Percentiles rank a stretch among this genome's conserved stretches.
Evolutionary conservation across 2,329 filamentous ascomycete genomes (phyloP).

Genomic region (Fusarium luffae): DNA sequence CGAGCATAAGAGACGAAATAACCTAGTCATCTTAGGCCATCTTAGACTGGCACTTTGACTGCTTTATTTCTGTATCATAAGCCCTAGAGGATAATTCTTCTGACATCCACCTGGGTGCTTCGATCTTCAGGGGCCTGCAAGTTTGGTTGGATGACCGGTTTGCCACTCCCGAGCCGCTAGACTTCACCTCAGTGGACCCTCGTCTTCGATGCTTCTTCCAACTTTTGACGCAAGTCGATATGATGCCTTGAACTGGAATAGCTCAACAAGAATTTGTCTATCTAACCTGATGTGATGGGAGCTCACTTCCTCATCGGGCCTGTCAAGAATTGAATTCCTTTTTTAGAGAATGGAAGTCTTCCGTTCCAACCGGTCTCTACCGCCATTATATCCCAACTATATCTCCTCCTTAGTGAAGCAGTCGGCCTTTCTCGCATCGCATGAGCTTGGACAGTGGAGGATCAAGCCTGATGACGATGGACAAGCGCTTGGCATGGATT

Average conservation of each 20-base stretch:
- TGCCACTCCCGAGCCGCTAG: constrained; percentile 36
- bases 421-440: neutral
- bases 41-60: no score
- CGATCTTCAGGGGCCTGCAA: constrained; percentile 30
- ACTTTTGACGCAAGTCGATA: neutral
- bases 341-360: neutral
- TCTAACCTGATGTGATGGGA: neutral
- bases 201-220: neutral
- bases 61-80: no score
- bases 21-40: no score
- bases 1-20: no score
- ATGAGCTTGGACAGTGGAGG: neutral
- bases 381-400: neutral
- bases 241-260: neutral
- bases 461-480: constrained; percentile 23
- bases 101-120: neutral
- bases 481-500: constrained; percentile 22
- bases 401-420: neutral
- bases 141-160: constrained; percentile 3
- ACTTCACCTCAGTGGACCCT: constrained; percentile 4
- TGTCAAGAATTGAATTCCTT: neutral
- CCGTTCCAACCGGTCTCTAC: neutral
- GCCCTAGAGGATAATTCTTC: no score
- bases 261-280: neutral
- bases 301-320: neutral